phyloP scores from a whole-genome alignment of 805 yeast species.

The Ogataea corticis region DNA sequence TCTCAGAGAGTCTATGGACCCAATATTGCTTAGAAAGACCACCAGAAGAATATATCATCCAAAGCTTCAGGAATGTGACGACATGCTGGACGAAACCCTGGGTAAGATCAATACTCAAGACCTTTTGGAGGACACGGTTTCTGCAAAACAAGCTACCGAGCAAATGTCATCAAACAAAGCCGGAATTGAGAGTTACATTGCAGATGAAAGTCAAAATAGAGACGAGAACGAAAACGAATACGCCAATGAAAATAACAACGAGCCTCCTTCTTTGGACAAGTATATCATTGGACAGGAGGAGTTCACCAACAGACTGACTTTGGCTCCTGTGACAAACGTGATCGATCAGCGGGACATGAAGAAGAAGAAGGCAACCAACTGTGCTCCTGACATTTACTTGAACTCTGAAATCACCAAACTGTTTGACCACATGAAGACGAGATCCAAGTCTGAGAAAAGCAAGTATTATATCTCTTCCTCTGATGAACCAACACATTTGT shows the following conservation, averaged over 20 bases:
- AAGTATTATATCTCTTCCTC: slow-evolving; percentile 17
- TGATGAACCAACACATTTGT: slow-evolving; percentile 9
- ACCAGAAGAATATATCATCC: slow-evolving; percentile 13
- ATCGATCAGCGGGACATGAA: neutral
- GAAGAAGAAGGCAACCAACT: neutral
- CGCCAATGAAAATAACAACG: neutral
- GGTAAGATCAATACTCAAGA: neutral
- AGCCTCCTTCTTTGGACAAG: neutral
- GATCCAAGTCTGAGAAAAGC: slow-evolving; percentile 13
- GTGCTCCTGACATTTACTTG: slow-evolving; percentile 23
- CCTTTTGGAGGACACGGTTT: neutral
- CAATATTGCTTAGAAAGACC: slow-evolving; percentile 15
- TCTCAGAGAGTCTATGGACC: slow-evolving; percentile 14
- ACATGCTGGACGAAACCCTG: neutral
- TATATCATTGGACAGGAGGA: slow-evolving; percentile 1
- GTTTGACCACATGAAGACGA: slow-evolving; percentile 13
- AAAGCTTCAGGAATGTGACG: neutral
- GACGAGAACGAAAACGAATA: neutral
- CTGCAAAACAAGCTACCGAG: neutral
- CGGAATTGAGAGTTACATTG: neutral
- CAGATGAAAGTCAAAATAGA: neutral
- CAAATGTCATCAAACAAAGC: too few species aligned
- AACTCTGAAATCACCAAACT: slow-evolving; percentile 20
- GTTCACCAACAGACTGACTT: neutral
- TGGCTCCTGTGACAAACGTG: neutral